These are phyloP conservation scores for Cymbopogon flexuosus DNA, from an alignment of 202 grass and related monocot species.

Conservation along the genomic window DNA sequence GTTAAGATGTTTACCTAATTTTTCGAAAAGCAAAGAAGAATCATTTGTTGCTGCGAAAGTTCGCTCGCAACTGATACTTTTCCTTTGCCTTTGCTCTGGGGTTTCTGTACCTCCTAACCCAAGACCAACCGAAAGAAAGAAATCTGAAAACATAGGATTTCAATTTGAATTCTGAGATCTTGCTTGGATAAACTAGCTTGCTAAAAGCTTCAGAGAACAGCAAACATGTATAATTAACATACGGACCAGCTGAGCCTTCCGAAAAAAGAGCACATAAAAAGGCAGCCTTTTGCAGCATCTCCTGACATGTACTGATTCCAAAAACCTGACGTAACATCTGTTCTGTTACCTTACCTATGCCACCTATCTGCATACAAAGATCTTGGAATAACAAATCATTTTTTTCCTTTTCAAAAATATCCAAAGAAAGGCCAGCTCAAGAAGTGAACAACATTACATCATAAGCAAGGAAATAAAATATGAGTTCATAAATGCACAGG, in stretches of 20 bases:
- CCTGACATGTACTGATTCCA: conserved; percentile 83
- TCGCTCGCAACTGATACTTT: conserved; percentile 87
- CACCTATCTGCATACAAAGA: conserved; percentile 76
- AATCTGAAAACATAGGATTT: conserved; percentile 57
- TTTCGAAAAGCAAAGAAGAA: conserved; percentile 55
- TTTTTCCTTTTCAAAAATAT: conserved; percentile 17
- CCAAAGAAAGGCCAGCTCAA: background rate
- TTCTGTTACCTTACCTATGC: conserved; percentile 96
- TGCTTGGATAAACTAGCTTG: conserved; percentile 19
- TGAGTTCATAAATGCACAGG: conserved; percentile 15
- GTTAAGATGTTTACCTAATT: conserved; percentile 51
- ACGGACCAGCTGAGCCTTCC: conserved; percentile 72
- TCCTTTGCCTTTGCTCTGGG: conserved; percentile 71
- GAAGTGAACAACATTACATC: conserved; percentile 1
- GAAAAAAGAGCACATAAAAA: conserved; percentile 80
- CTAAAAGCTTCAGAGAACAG: conserved; percentile 29
- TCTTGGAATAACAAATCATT: conserved; percentile 51
- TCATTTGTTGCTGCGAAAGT: conserved; percentile 68
- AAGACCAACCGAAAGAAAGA: conserved; percentile 94
- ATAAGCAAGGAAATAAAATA: background rate
- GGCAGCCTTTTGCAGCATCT: conserved; percentile 77
- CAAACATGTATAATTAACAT: conserved; percentile 26
- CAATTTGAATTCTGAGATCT: conserved; percentile 20
- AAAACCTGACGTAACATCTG: conserved; percentile 67
- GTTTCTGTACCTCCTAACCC: conserved; percentile 83